These are phyloP conservation scores for Xylaria curta DNA, from an alignment of 495 filamentous ascomycete genomes.

Conservation along the genomic window DNA sequence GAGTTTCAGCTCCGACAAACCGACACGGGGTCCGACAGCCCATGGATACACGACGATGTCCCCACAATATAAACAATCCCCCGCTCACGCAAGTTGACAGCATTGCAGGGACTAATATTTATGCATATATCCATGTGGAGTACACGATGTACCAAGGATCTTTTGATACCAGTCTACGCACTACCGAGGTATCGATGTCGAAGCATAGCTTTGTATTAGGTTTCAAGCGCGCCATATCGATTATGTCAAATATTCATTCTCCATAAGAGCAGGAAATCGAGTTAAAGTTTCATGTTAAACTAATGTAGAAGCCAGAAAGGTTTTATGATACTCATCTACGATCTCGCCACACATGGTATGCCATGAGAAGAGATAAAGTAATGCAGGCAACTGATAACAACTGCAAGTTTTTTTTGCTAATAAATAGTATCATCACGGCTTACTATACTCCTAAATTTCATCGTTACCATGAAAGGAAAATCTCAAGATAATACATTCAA, in stretches of 20 bases:
- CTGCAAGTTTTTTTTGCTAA: neutral
- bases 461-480: neutral
- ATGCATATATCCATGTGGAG: neutral
- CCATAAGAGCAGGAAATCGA: neutral
- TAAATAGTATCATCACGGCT: neutral
- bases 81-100: neutral
- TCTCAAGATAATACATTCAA: neutral
- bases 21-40: neutral
- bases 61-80: neutral
- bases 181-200: neutral
- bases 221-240: neutral
- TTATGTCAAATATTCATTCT: neutral
- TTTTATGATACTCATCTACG: neutral
- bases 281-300: neutral
- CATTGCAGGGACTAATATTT: neutral
- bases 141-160: neutral
- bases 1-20: too few species aligned
- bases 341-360: neutral
- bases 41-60: neutral
- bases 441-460: neutral
- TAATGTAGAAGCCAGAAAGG: neutral
- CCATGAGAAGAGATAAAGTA: neutral
- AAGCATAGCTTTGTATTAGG: neutral
- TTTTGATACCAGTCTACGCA: neutral
- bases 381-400: neutral